Conservation (phyloP, 2,329 filamentous ascomycete genomes). For the Neodidymelliopsis sp. region DNA sequence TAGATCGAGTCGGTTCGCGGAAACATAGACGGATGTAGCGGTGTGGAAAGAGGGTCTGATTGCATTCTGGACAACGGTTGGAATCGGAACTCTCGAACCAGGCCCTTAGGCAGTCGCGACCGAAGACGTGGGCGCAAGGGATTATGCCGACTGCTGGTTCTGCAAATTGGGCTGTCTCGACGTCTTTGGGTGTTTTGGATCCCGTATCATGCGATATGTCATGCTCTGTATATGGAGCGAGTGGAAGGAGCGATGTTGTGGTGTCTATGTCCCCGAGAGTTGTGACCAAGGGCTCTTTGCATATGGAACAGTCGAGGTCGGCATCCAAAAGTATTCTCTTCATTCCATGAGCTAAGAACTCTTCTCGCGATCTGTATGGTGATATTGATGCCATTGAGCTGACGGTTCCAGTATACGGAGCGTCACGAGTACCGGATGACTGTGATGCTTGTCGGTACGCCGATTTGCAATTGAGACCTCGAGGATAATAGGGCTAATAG, state of each 20-base stretch:
- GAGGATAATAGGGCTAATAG: too few species aligned
- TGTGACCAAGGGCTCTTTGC: neutral
- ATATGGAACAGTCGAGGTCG: constrained; percentile 1
- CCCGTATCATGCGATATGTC: too few species aligned
- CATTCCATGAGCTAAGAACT: neutral
- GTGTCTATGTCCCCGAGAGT: neutral
- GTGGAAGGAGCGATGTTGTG: too few species aligned
- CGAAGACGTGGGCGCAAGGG: constrained; percentile 1
- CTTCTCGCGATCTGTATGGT: neutral
- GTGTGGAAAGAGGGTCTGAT: neutral
- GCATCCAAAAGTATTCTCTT: neutral
- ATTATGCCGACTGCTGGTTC: neutral
- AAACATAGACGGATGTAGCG: neutral
- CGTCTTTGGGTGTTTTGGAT: neutral
- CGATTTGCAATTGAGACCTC: too few species aligned
- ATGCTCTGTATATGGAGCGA: too few species aligned
- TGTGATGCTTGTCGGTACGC: too few species aligned
- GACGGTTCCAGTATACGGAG: neutral
- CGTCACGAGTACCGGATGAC: too few species aligned
- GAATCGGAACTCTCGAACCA: constrained; percentile 1
- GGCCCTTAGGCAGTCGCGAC: neutral
- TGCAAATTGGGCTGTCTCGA: neutral
- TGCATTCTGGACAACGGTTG: constrained; percentile 4
- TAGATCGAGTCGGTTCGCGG: neutral
- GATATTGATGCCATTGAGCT: too few species aligned